Percentiles rank a stretch among this genome's conserved stretches.
phyloP scores from a whole-genome alignment of 1,139 yeast species.

The Candida labiduridarum region DNA sequence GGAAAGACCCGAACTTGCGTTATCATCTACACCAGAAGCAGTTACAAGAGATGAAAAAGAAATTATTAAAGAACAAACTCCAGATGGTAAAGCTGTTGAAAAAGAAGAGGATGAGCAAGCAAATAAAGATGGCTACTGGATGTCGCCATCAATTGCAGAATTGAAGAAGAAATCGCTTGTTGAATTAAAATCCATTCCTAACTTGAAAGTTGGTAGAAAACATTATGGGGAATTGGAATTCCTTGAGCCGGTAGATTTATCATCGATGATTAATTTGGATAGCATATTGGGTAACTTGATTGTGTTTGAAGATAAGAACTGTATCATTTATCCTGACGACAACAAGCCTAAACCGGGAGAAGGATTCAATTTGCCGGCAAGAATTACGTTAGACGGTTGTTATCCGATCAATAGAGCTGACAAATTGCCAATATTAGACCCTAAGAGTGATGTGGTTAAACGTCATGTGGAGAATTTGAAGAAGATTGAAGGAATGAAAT shows the following conservation, averaged over 20 bases:
- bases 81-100: slow-evolving; percentile 18
- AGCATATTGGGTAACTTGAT: slow-evolving; percentile 69
- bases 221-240: slow-evolving; percentile 80
- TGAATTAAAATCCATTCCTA: slow-evolving; percentile 63
- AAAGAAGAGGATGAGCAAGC: slow-evolving; percentile 14
- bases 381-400: slow-evolving; percentile 73
- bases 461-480: slow-evolving; percentile 72
- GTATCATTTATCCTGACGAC: slow-evolving; percentile 76
- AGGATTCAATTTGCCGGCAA: slow-evolving; percentile 79
- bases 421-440: slow-evolving; percentile 74
- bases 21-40: slow-evolving; percentile 16
- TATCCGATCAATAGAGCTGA: slow-evolving; percentile 77
- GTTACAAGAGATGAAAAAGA: slow-evolving; percentile 13
- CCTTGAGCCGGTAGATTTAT: slow-evolving; percentile 78
- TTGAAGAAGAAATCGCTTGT: slow-evolving; percentile 60
- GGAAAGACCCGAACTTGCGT: slow-evolving; percentile 8
- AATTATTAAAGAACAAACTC: slow-evolving; percentile 2
- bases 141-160: slow-evolving; percentile 71
- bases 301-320: slow-evolving; percentile 59
- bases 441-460: slow-evolving; percentile 69
- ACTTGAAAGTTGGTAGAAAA: slow-evolving; percentile 78
- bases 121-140: slow-evolving; percentile 73
- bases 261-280: slow-evolving; percentile 59
- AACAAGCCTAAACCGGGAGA: slow-evolving; percentile 69
- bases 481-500: slow-evolving; percentile 58